These are phyloP conservation scores for Cadophora malorum DNA, from an alignment of 2,329 filamentous ascomycete genomes.

Conservation along the genomic window DNA sequence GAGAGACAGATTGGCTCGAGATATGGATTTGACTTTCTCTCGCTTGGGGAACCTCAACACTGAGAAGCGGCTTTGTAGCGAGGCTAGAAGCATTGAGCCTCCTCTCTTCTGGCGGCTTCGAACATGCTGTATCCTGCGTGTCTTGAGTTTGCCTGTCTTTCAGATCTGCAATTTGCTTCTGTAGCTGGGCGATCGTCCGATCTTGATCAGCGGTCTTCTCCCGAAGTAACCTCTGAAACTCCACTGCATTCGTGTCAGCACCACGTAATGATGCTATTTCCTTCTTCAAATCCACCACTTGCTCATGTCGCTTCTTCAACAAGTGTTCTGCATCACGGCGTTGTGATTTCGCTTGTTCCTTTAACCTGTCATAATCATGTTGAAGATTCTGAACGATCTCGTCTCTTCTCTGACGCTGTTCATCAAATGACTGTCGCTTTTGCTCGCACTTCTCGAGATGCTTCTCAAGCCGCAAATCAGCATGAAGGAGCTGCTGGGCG, in stretches of 20 bases:
- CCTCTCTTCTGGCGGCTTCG: slow-evolving; percentile 9
- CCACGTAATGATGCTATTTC: slow-evolving; percentile 56
- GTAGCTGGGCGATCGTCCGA: slow-evolving; percentile 31
- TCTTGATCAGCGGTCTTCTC: slow-evolving; percentile 35
- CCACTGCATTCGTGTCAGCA: slow-evolving; percentile 27
- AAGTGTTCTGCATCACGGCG: slow-evolving; percentile 63
- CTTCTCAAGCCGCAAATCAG: slow-evolving; percentile 40
- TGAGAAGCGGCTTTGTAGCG: slow-evolving; percentile 13
- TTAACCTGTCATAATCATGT: slow-evolving; percentile 60
- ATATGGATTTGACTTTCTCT: slow-evolving; percentile 37
- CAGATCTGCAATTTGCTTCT: slow-evolving; percentile 33
- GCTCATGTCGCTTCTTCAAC: slow-evolving; percentile 61
- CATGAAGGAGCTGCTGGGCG: slow-evolving; percentile 39
- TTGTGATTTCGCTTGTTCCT: slow-evolving; percentile 58
- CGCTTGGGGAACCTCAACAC: slow-evolving; percentile 21
- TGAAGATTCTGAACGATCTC: slow-evolving; percentile 57
- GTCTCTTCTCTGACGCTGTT: slow-evolving; percentile 53
- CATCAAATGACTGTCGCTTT: slow-evolving; percentile 53
- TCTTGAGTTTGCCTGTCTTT: slow-evolving; percentile 18
- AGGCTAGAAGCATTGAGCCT: not conserved
- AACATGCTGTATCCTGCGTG: not conserved
- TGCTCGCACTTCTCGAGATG: slow-evolving; percentile 46
- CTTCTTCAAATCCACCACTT: slow-evolving; percentile 62
- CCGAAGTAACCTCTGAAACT: slow-evolving; percentile 33
- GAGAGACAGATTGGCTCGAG: slow-evolving; percentile 31